A percentile compares a stretch with the other conserved stretches of the same genome.
Evolutionary conservation across 495 filamentous ascomycete genomes (phyloP).

Genomic region (Glonium stellatum): DNA sequence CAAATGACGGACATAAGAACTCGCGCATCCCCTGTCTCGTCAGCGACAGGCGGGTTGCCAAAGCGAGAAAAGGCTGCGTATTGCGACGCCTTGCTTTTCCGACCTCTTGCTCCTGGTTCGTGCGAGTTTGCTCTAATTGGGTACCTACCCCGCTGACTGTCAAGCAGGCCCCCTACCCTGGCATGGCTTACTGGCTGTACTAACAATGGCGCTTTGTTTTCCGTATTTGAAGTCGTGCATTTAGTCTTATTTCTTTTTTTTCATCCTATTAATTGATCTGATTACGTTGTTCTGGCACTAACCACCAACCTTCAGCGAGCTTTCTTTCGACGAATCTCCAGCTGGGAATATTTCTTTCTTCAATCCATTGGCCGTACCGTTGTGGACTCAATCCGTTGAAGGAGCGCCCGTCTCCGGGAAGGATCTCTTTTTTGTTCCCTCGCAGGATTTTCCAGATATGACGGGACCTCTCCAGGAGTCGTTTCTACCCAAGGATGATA

Average conservation of each 20-base stretch:
- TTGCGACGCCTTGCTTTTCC: neutral
- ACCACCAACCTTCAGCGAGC: constrained; percentile 24
- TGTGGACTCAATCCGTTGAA: constrained; percentile 29
- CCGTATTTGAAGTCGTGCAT: neutral
- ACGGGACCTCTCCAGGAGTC: constrained; percentile 7
- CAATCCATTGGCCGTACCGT: constrained; percentile 21
- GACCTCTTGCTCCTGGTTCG: neutral
- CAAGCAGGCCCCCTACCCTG: neutral
- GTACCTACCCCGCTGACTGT: neutral
- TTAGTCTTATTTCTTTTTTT: constrained; percentile 7
- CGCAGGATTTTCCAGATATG: constrained; percentile 13
- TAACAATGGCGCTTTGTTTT: constrained; percentile 6
- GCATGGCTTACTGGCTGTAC: constrained; percentile 4
- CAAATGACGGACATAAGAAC: neutral
- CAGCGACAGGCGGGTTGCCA: neutral
- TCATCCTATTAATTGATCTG: constrained; percentile 8
- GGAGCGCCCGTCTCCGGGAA: constrained; percentile 12
- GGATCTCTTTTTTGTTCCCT: constrained; percentile 22
- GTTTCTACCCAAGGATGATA: constrained; percentile 21
- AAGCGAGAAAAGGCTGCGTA: neutral
- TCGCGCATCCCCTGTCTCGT: neutral
- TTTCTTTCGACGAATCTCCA: constrained; percentile 17
- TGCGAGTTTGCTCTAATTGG: neutral
- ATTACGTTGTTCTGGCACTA: constrained; percentile 15
- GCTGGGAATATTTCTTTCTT: constrained; percentile 22